These are phyloP conservation scores for Xylariaceae sp. DNA, from an alignment of 2,329 filamentous ascomycete genomes.

Conservation along the genomic window DNA sequence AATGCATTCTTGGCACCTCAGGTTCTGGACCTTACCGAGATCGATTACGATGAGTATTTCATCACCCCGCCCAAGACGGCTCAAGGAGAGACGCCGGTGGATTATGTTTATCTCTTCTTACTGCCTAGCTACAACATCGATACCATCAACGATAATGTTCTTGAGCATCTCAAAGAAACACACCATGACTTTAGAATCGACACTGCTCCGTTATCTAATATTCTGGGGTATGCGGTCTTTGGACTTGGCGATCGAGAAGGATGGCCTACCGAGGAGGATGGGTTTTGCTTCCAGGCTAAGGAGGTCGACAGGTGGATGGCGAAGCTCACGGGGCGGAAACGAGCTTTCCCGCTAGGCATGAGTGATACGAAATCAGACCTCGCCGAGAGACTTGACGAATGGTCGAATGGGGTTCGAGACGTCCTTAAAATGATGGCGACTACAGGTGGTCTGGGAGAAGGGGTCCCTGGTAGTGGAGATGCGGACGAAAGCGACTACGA, in stretches of 20 bases:
- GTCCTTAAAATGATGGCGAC: conserved; percentile 60
- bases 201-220: conserved; percentile 69
- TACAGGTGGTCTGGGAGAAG: conserved; percentile 58
- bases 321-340: conserved; percentile 80
- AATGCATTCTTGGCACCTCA: conserved; percentile 52
- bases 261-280: conserved; percentile 86
- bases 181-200: conserved; percentile 97
- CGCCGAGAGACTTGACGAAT: conserved; percentile 65
- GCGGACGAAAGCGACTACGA: conserved; percentile 82
- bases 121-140: conserved; percentile 95
- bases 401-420: conserved; percentile 70
- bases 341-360: conserved; percentile 84
- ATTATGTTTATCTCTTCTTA: conserved; percentile 78
- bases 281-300: conserved; percentile 89
- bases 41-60: conserved; percentile 93
- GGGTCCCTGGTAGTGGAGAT: conserved; percentile 75
- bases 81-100: conserved; percentile 40
- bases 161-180: conserved; percentile 84
- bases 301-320: conserved; percentile 96
- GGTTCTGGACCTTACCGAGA: conserved; percentile 73
- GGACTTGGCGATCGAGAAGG: conserved; percentile 88
- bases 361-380: conserved; percentile 79
- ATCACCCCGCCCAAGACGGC: conserved; percentile 64
- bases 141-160: conserved; percentile 80
- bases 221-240: conserved; percentile 89